Evolutionary conservation across 306 rosid species (phyloP).

Genomic region (Sechiopsis laciniata): DNA sequence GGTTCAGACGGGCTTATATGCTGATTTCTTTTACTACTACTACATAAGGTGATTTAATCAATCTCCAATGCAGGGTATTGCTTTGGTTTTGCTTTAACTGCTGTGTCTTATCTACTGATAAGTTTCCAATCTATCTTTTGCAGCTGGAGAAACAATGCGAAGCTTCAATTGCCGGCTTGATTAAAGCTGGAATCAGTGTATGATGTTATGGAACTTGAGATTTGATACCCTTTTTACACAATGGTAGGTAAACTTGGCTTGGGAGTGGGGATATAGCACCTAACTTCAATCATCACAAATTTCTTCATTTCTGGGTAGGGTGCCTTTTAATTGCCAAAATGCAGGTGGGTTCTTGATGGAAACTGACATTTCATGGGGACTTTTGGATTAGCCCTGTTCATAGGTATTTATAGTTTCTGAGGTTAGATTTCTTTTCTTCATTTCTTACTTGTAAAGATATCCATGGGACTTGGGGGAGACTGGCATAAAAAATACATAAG

Average conservation of each 20-base stretch:
- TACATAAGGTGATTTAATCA: slow-evolving; percentile 53
- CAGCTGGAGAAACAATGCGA: slow-evolving; percentile 95
- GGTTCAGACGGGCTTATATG: slow-evolving; percentile 89
- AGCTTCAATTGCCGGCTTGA: slow-evolving; percentile 85
- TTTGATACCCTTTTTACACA: slow-evolving; percentile 20
- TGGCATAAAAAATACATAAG: not conserved
- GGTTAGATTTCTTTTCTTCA: slow-evolving; percentile 12
- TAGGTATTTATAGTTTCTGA: slow-evolving; percentile 17
- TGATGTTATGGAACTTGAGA: slow-evolving; percentile 27
- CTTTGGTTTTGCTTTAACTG: not conserved
- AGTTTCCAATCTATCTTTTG: slow-evolving; percentile 22
- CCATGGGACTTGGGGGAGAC: not conserved
- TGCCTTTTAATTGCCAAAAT: slow-evolving; percentile 5
- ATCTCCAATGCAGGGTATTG: not conserved
- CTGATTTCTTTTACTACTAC: slow-evolving; percentile 96
- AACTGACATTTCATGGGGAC: slow-evolving; percentile 26
- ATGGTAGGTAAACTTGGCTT: slow-evolving; percentile 21
- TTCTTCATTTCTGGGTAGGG: slow-evolving; percentile 11
- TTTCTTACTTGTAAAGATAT: slow-evolving; percentile 27
- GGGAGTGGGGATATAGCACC: slow-evolving; percentile 19
- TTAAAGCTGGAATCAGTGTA: slow-evolving; percentile 23
- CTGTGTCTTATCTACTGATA: not conserved
- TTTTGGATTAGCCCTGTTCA: slow-evolving; percentile 16
- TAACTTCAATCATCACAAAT: slow-evolving; percentile 15
- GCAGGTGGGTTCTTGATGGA: slow-evolving; percentile 16